A percentile compares a stretch with the other conserved stretches of the same genome.
Conservation (phyloP, 1,284 basidiomycete genomes). For the Sanghuangporus sanghuang region DNA sequence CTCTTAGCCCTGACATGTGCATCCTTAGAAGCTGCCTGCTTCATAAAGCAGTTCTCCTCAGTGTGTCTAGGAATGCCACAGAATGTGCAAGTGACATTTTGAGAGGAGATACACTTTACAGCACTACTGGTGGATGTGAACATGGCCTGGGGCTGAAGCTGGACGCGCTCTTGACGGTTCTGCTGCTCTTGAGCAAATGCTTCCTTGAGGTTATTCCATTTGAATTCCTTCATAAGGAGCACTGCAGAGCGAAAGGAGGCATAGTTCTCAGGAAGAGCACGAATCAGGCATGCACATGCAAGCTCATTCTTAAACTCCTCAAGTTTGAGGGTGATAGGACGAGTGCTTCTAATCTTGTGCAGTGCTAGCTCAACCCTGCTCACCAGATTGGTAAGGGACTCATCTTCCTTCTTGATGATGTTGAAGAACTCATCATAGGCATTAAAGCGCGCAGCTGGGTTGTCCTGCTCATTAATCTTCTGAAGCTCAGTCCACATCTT, state of each 20-base stretch:
- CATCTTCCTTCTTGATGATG: not conserved
- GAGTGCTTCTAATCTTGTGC: not conserved
- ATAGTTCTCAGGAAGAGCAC: not conserved
- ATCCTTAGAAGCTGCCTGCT: not conserved
- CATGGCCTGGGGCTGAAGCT: too few species aligned
- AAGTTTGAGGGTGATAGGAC: not conserved
- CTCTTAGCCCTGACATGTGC: not conserved
- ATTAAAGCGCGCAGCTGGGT: not conserved
- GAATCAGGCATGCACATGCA: not conserved
- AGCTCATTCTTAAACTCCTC: not conserved
- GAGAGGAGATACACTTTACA: not conserved
- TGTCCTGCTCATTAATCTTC: not conserved
- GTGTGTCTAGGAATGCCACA: not conserved
- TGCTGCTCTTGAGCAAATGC: not conserved
- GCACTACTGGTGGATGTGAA: too few species aligned
- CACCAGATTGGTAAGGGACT: not conserved
- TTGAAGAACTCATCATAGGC: not conserved
- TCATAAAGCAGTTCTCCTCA: not conserved
- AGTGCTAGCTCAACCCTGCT: not conserved
- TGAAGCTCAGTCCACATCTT: not conserved
- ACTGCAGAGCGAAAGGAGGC: not conserved
- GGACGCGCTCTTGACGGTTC: not conserved
- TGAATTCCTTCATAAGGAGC: constrained; percentile 1
- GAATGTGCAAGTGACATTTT: not conserved
- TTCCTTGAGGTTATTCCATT: not conserved